A percentile compares a stretch with the other conserved stretches of the same genome.
phyloP scores from a whole-genome alignment of 768 basidiomycete genomes.

The Serendipita sp. region DNA sequence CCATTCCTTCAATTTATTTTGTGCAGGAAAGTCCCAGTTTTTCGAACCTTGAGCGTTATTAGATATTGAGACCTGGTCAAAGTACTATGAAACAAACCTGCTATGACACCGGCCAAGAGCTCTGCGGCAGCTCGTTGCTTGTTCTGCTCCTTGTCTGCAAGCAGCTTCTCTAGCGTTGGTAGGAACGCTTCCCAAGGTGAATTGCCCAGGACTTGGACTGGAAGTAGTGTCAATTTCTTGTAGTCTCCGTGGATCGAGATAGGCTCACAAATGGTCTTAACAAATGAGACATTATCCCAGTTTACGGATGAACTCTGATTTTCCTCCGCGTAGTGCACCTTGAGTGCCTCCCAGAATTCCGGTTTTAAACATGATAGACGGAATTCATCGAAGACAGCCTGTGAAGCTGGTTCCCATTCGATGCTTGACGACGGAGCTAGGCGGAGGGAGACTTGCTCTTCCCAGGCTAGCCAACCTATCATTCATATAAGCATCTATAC shows the following conservation, averaged over 20 bases:
- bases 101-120: constrained; percentile 55
- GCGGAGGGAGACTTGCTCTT: constrained; percentile 29
- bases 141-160: constrained; percentile 60
- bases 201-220: constrained; percentile 67
- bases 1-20: constrained; percentile 66
- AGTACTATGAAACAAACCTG: constrained; percentile 26
- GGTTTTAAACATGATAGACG: constrained; percentile 30
- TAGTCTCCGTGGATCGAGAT: not conserved
- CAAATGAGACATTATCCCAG: constrained; percentile 53
- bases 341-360: constrained; percentile 52
- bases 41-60: constrained; percentile 44
- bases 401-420: constrained; percentile 42
- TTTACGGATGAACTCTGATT: constrained; percentile 48
- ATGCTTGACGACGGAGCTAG: constrained; percentile 26
- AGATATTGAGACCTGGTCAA: constrained; percentile 8
- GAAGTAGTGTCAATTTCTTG: constrained; percentile 20
- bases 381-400: constrained; percentile 34
- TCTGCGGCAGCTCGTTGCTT: constrained; percentile 83
- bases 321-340: constrained; percentile 61
- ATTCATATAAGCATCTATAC: not conserved
- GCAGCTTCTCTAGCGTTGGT: constrained; percentile 45
- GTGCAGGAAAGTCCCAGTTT: constrained; percentile 67
- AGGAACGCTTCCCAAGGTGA: constrained; percentile 47
- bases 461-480: constrained; percentile 49
- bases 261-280: constrained; percentile 58